phyloP scores from a whole-genome alignment of 371 early-diverging fungal genomes.

The Syncephalastrum monosporum region DNA sequence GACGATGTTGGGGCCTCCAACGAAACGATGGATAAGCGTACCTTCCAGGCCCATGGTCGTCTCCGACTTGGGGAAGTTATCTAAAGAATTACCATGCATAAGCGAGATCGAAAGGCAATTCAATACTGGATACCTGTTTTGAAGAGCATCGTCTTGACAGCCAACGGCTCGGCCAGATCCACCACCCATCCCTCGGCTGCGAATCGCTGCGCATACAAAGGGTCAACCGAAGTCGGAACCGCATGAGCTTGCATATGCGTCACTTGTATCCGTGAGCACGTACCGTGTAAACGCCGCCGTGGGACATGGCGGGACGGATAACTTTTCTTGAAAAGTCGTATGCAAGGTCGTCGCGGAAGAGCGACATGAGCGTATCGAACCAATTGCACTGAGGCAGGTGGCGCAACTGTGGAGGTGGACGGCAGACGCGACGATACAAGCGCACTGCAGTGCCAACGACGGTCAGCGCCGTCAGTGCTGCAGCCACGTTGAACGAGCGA shows the following conservation, averaged over 20 bases:
- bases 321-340: slow-evolving; percentile 10
- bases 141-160: slow-evolving; percentile 18
- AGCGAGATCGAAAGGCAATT: background rate
- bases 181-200: slow-evolving; percentile 12
- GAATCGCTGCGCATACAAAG: slow-evolving; percentile 3
- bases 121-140: slow-evolving; percentile 15
- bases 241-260: too few species aligned
- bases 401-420: slow-evolving; percentile 6
- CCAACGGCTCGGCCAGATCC: slow-evolving; percentile 22
- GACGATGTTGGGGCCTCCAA: slow-evolving; percentile 25
- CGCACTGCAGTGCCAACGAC: background rate
- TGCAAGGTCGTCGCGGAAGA: slow-evolving; percentile 5
- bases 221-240: background rate
- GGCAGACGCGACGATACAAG: slow-evolving; percentile 4
- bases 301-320: slow-evolving; percentile 4
- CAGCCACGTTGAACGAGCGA: background rate
- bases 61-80: slow-evolving; percentile 25
- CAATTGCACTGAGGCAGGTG: slow-evolving; percentile 13
- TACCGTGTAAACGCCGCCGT: slow-evolving; percentile 12
- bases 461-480: background rate
- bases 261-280: background rate
- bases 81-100: background rate
- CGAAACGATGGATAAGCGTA: slow-evolving; percentile 13
- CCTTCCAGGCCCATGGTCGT: slow-evolving; percentile 3
- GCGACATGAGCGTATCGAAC: slow-evolving; percentile 6